These are phyloP conservation scores for Cymodocea nodosa DNA, from an alignment of 116 monocot genomes.

Conservation along the genomic window DNA sequence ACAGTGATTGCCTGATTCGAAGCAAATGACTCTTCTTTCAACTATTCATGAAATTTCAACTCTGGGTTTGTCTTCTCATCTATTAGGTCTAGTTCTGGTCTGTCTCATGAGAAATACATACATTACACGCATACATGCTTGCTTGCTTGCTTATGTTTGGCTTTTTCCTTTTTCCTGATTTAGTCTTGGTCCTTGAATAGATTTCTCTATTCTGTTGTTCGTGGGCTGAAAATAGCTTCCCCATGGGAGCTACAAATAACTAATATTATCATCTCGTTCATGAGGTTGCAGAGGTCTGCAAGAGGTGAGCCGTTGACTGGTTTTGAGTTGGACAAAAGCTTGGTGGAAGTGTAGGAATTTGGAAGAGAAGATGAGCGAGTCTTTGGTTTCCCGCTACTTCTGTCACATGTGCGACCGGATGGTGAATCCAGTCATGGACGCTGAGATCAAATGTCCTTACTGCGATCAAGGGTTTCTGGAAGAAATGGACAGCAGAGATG, in stretches of 20 bases:
- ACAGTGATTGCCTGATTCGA: not conserved
- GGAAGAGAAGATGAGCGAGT: not conserved
- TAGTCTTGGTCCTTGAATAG: not conserved
- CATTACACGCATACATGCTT: too few species aligned
- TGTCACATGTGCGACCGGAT: constrained; percentile 48
- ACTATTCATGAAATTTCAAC: not conserved
- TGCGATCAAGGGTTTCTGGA: constrained; percentile 37
- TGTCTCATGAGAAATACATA: not conserved
- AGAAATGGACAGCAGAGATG: constrained; percentile 23
- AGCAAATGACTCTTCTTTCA: not conserved
- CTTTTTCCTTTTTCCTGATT: not conserved
- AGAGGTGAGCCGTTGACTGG: too few species aligned
- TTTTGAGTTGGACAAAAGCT: too few species aligned
- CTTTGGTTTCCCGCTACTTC: constrained; percentile 23
- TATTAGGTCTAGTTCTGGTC: not conserved
- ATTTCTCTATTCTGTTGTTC: not conserved
- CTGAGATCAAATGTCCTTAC: constrained; percentile 55
- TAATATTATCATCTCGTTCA: not conserved
- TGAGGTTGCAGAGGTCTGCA: not conserved
- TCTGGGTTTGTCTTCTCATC: not conserved
- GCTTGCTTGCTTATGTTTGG: not conserved
- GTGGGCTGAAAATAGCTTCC: not conserved
- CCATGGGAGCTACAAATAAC: not conserved
- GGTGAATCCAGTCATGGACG: constrained; percentile 35
- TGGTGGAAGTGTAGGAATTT: not conserved